Conservation (phyloP, 768 basidiomycete species). For the Sarcodon sp. region DNA sequence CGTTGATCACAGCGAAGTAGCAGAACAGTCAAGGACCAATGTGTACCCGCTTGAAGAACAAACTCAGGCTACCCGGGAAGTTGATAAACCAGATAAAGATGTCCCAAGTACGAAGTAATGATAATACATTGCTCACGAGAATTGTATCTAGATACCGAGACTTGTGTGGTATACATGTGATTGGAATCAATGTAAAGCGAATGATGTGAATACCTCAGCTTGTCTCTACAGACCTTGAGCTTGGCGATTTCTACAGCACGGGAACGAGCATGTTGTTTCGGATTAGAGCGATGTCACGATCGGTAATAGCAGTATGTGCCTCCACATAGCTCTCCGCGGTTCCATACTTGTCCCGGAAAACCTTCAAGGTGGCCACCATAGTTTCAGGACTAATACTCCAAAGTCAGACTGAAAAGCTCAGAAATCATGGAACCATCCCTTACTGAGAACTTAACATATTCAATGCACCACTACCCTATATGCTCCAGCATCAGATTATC, state of each 20-base stretch:
- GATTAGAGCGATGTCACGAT: slow-evolving; percentile 16
- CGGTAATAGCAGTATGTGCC: slow-evolving; percentile 16
- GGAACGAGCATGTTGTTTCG: slow-evolving; percentile 7
- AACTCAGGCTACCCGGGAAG: no score
- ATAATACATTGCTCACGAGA: no score
- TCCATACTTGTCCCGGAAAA: slow-evolving; percentile 23
- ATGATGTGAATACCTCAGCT: no score
- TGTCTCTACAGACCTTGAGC: no score
- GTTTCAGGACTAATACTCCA: slow-evolving; percentile 11
- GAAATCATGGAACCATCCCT: no score
- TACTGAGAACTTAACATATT: slow-evolving; percentile 24
- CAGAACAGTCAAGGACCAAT: slow-evolving; percentile 12
- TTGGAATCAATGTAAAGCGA: no score
- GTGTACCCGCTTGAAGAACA: no score
- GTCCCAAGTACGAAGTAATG: no score
- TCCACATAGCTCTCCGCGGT: slow-evolving; percentile 23
- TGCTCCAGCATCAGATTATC: no score
- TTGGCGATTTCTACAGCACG: background rate
- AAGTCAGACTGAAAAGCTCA: slow-evolving; percentile 1
- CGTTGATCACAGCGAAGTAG: slow-evolving; percentile 21
- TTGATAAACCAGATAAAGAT: no score
- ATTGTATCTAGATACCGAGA: no score
- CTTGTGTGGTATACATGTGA: no score
- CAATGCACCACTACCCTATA: slow-evolving; percentile 14
- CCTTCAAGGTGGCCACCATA: slow-evolving; percentile 19